A percentile compares a stretch with the other conserved stretches of the same genome.
phyloP scores from a whole-genome alignment of 306 rosid species.

The Lithocarpus polystachyus region DNA sequence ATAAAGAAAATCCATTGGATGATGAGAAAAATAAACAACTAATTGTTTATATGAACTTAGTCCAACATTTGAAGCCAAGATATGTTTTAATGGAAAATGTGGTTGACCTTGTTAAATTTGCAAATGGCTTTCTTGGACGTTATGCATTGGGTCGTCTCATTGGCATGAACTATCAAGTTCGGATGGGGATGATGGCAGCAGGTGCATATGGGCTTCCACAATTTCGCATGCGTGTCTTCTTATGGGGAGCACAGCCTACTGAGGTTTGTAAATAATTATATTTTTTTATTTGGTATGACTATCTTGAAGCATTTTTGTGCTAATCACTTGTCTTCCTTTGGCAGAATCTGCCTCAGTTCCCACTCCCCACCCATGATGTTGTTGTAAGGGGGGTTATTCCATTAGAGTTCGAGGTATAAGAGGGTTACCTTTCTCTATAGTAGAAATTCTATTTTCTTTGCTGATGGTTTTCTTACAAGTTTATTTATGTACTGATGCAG shows the following conservation, averaged over 20 bases:
- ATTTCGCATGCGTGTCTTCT: slow-evolving; percentile 88
- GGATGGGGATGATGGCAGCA: slow-evolving; percentile 84
- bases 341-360: slow-evolving; percentile 77
- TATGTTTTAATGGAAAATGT: slow-evolving; percentile 93
- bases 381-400: slow-evolving; percentile 68
- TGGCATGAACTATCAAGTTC: slow-evolving; percentile 85
- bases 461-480: neutral
- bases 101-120: slow-evolving; percentile 73
- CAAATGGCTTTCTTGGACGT: slow-evolving; percentile 85
- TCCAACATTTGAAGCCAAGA: slow-evolving; percentile 70
- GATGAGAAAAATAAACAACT: slow-evolving; percentile 89
- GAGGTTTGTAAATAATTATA: slow-evolving; percentile 44
- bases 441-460: neutral
- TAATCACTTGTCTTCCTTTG: neutral
- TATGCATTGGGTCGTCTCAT: slow-evolving; percentile 89
- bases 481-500: slow-evolving; percentile 23
- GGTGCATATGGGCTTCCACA: slow-evolving; percentile 97
- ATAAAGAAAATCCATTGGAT: slow-evolving; percentile 59
- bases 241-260: slow-evolving; percentile 86
- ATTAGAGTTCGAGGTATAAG: slow-evolving; percentile 61
- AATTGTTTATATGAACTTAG: slow-evolving; percentile 80
- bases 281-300: neutral
- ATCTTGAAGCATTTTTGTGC: neutral
- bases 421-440: neutral
- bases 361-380: slow-evolving; percentile 84